phyloP scores from a whole-genome alignment of 768 basidiomycete species.

The Mycena galericulata region DNA sequence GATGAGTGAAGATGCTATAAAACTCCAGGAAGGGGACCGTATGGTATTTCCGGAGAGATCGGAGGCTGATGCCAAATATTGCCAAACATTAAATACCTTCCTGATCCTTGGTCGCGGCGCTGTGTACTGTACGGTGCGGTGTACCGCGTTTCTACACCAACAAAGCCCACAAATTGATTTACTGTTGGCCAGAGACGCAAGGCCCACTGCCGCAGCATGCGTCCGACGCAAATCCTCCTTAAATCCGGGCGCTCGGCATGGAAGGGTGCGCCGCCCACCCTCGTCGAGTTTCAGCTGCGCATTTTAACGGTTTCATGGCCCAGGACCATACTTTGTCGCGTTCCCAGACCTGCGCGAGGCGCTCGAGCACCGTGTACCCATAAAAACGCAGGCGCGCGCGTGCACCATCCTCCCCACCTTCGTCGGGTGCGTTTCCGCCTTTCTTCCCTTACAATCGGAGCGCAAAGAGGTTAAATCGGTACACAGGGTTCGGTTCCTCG shows the following conservation, averaged over 20 bases:
- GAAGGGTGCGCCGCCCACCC: conserved; percentile 68
- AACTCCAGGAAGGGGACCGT: too few species aligned
- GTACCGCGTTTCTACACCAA: too few species aligned
- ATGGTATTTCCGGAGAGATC: too few species aligned
- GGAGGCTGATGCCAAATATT: too few species aligned
- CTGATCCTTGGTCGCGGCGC: too few species aligned
- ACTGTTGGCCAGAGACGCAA: too few species aligned
- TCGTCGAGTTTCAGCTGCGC: neutral
- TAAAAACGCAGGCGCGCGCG: conserved; percentile 87
- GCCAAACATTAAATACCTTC: too few species aligned
- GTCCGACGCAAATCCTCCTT: conserved; percentile 67
- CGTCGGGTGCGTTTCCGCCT: conserved; percentile 76
- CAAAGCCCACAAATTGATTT: too few species aligned
- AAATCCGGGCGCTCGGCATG: conserved; percentile 86
- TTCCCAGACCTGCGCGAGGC: conserved; percentile 91
- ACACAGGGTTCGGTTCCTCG: conserved; percentile 83
- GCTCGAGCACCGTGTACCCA: conserved; percentile 82
- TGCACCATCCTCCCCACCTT: conserved; percentile 97
- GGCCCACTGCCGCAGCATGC: conserved; percentile 58
- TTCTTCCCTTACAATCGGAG: neutral
- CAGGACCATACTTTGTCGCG: conserved; percentile 95
- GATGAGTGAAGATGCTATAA: too few species aligned
- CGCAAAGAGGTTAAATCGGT: neutral
- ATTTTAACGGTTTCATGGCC: too few species aligned
- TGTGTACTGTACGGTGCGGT: too few species aligned